A percentile compares a stretch with the other conserved stretches of the same genome.
phyloP scores from a whole-genome alignment of 2,329 filamentous ascomycete genomes.

The Aquanectria penicillioides region DNA sequence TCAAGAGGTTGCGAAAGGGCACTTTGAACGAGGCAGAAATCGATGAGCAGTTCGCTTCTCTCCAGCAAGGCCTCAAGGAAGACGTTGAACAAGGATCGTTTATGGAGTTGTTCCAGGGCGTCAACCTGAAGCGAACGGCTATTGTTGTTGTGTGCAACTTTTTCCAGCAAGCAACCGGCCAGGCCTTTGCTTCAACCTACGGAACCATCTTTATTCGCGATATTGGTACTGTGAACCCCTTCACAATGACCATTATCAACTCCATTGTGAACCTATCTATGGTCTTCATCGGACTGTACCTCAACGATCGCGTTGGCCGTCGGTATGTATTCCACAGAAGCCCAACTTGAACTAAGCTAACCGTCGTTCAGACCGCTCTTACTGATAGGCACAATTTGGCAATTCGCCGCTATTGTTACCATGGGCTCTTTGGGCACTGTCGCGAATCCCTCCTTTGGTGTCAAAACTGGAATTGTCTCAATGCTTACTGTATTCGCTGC shows the following conservation, averaged over 20 bases:
- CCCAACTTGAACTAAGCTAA: too few relatives aligned
- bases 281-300: not conserved
- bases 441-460: not conserved
- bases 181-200: conserved; percentile 33
- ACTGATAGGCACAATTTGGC: conserved; percentile 30
- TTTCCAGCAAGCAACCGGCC: conserved; percentile 31
- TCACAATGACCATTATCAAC: conserved; percentile 37
- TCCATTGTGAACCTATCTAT: conserved; percentile 26
- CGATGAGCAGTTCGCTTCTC: not conserved
- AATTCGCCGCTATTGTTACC: conserved; percentile 32
- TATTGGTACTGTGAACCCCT: conserved; percentile 38
- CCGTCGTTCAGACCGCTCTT: conserved; percentile 24
- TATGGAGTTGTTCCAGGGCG: conserved; percentile 16
- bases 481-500: conserved; percentile 37
- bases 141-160: conserved; percentile 29
- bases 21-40: not conserved
- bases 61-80: not conserved
- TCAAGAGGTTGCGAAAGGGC: conserved; percentile 12
- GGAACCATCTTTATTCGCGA: conserved; percentile 32
- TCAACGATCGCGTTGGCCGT: conserved; percentile 15
- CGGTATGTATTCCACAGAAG: too few relatives aligned
- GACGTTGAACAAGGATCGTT: not conserved
- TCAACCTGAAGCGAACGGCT: conserved; percentile 22
- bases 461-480: conserved; percentile 35
- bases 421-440: conserved; percentile 40